Evolutionary conservation across 2,329 filamentous ascomycete species (phyloP).

Genomic region (Penicillium griseofulvum): DNA sequence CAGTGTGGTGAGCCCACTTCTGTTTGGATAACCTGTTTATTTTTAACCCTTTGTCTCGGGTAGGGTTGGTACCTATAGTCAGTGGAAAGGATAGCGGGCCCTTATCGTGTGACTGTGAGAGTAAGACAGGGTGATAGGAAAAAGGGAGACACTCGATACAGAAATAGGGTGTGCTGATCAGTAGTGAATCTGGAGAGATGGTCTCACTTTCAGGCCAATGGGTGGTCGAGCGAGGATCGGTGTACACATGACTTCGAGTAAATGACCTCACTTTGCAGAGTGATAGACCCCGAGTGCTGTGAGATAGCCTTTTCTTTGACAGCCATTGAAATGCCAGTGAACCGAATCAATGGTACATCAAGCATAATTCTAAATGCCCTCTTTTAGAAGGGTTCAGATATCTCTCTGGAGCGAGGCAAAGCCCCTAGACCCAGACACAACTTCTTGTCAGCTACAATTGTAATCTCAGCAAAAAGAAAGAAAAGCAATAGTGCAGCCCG

Average conservation of each 20-base stretch:
- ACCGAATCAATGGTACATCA: neutral
- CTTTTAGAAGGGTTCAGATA: neutral
- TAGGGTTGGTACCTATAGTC: neutral
- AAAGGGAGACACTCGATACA: neutral
- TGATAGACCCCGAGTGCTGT: neutral
- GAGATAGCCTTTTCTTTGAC: neutral
- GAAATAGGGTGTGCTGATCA: neutral
- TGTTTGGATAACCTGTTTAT: neutral
- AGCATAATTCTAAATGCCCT: neutral
- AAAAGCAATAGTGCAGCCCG: neutral
- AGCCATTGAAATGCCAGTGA: neutral
- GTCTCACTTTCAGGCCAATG: neutral
- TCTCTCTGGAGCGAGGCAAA: neutral
- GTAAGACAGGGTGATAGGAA: neutral
- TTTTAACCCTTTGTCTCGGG: neutral
- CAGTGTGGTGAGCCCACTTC: neutral
- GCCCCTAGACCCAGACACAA: neutral
- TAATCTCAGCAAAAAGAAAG: neutral
- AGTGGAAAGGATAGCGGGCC: neutral
- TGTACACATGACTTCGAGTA: neutral
- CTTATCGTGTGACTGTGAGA: neutral
- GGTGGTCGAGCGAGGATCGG: neutral
- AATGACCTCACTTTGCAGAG: neutral
- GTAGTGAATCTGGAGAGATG: neutral
- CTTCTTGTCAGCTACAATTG: neutral